phyloP scores from a whole-genome alignment of 2,329 filamentous ascomycete species.

The Pseudogymnoascus destructans region DNA sequence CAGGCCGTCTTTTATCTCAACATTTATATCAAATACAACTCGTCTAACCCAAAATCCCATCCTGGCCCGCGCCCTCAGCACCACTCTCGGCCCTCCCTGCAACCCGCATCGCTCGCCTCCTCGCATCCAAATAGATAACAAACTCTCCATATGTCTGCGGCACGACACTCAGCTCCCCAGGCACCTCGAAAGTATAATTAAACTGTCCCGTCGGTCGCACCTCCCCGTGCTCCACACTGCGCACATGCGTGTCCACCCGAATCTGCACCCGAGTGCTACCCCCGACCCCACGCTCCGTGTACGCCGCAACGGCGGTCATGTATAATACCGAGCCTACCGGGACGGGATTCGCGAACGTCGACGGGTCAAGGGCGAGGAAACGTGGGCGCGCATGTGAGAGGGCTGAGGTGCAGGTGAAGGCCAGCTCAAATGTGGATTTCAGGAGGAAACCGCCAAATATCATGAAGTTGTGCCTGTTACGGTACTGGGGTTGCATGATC shows the following conservation, averaged over 20 bases:
- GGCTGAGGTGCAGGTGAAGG: constrained; percentile 57
- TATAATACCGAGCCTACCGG: constrained; percentile 60
- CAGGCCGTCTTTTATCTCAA: background rate
- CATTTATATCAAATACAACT: background rate
- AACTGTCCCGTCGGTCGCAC: constrained; percentile 58
- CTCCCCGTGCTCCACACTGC: constrained; percentile 54
- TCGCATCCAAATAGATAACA: constrained; percentile 29
- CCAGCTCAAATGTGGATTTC: constrained; percentile 58
- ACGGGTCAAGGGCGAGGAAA: constrained; percentile 57
- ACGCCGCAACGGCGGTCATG: constrained; percentile 52
- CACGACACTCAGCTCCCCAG: constrained; percentile 51
- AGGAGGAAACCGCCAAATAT: constrained; percentile 62
- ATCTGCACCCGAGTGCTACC: constrained; percentile 48
- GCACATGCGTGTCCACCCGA: constrained; percentile 53
- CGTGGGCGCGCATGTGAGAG: constrained; percentile 54
- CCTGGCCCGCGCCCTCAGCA: constrained; percentile 10
- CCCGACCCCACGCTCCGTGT: constrained; percentile 37
- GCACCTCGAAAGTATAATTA: constrained; percentile 58
- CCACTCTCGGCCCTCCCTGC: background rate
- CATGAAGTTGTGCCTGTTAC: constrained; percentile 59
- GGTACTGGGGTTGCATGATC: constrained; percentile 62
- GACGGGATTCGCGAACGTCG: constrained; percentile 58
- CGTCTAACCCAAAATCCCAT: background rate
- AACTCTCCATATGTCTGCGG: constrained; percentile 33
- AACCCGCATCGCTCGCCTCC: constrained; percentile 22